These are phyloP conservation scores for Cucurbita moschata DNA, from an alignment of 306 rosid genomes.

Conservation along the genomic window DNA sequence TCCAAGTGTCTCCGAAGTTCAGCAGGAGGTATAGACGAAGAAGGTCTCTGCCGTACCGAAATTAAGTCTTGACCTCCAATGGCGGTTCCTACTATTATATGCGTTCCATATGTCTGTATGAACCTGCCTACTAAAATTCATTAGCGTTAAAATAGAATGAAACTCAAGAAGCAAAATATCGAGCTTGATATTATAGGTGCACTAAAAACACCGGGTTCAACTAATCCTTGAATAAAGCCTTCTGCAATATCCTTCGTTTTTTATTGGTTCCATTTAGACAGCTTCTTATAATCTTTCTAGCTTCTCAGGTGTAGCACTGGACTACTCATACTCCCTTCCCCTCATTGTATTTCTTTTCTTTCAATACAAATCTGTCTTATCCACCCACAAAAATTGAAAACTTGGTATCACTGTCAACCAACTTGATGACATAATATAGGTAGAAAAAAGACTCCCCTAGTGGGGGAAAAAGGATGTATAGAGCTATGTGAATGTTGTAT, in stretches of 20 bases:
- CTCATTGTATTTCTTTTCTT: background rate
- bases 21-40: constrained; percentile 66
- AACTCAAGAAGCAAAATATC: constrained; percentile 14
- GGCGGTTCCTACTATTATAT: constrained; percentile 81
- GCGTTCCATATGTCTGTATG: constrained; percentile 77
- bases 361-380: background rate
- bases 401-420: background rate
- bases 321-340: background rate
- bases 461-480: background rate
- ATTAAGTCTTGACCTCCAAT: constrained; percentile 93
- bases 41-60: constrained; percentile 65
- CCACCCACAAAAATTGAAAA: background rate
- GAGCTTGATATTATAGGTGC: background rate
- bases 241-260: background rate
- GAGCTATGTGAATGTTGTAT: background rate
- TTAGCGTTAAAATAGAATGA: constrained; percentile 24
- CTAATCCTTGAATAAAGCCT: background rate
- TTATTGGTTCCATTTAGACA: background rate
- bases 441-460: background rate
- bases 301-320: background rate
- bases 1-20: constrained; percentile 73
- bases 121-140: constrained; percentile 67
- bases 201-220: background rate
- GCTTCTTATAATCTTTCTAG: background rate
- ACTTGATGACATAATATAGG: background rate